Evolutionary conservation across 139 green algal genomes (phyloP).

Genomic region (Pedinophyceae sp.): DNA sequence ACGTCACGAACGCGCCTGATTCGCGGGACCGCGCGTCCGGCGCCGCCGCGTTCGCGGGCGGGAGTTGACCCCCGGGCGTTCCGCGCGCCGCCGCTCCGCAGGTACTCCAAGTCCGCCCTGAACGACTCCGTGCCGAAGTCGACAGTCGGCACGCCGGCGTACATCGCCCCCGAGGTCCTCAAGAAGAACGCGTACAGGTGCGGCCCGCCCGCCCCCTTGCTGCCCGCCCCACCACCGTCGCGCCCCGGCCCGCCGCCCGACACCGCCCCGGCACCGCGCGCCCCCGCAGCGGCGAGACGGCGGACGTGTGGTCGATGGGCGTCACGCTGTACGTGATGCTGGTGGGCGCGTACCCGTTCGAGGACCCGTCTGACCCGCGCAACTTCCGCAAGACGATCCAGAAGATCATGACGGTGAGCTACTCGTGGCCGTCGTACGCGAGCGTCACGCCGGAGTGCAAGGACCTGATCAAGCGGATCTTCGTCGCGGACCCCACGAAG

Average conservation of each 20-base stretch:
- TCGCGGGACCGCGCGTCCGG: background rate
- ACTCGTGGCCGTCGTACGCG: conserved; percentile 55
- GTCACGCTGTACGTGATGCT: conserved; percentile 99
- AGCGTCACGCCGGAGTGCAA: conserved; percentile 60
- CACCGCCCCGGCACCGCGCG: background rate
- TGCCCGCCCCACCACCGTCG: background rate
- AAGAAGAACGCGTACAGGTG: conserved; percentile 63
- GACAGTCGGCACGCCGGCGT: conserved; percentile 97
- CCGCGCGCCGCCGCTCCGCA: too few species aligned
- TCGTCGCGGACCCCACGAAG: conserved; percentile 55
- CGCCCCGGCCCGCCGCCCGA: too few species aligned
- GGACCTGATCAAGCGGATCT: conserved; percentile 72
- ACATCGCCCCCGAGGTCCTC: conserved; percentile 94
- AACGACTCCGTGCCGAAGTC: conserved; percentile 91
- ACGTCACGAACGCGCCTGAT: background rate
- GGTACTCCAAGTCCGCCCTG: conserved; percentile 51
- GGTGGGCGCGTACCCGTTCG: conserved; percentile 94
- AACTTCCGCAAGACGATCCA: conserved; percentile 98
- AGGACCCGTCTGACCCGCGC: conserved; percentile 80
- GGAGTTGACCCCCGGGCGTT: too few species aligned
- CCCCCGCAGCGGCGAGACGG: conserved; percentile 74
- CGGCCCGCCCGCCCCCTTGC: background rate
- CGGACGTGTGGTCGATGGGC: conserved; percentile 94
- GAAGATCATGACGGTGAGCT: conserved; percentile 81
- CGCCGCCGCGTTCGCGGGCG: conserved; percentile 1